Evolutionary conservation across 169 alveolate species (phyloP).

Genomic region (Plasmodium falciparum): DNA sequence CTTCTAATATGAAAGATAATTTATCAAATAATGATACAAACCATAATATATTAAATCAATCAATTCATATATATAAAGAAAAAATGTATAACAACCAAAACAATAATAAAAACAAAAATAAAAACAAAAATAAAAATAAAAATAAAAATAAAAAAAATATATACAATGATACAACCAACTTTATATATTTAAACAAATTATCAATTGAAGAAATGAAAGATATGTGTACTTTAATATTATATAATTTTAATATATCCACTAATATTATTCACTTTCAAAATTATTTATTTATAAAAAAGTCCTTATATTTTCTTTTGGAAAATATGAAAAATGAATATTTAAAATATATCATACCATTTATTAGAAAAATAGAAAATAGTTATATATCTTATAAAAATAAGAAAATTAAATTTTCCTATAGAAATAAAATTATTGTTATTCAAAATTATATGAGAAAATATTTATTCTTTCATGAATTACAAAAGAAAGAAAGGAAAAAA

Average conservation of each 20-base stretch:
- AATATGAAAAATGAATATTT: slow-evolving; percentile 41
- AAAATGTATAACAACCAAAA: background rate
- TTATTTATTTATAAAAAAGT: slow-evolving; percentile 48
- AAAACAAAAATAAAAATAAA: too few species aligned
- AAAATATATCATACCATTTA: slow-evolving; percentile 26
- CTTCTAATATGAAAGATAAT: too few species aligned
- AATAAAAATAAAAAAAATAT: background rate
- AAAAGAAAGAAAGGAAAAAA: slow-evolving; percentile 52
- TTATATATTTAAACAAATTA: slow-evolving; percentile 21
- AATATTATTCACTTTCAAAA: slow-evolving; percentile 30
- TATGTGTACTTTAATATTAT: slow-evolving; percentile 44
- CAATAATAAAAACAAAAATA: background rate
- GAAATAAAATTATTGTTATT: slow-evolving; percentile 41
- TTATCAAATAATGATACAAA: background rate
- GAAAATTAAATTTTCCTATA: slow-evolving; percentile 33
- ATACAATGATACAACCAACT: background rate
- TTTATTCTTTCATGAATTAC: slow-evolving; percentile 9
- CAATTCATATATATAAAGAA: background rate
- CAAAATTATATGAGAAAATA: slow-evolving; percentile 68
- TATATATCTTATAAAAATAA: slow-evolving; percentile 33
- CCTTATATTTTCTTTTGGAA: slow-evolving; percentile 59
- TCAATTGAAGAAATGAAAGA: slow-evolving; percentile 28
- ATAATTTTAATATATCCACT: slow-evolving; percentile 30
- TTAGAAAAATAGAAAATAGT: slow-evolving; percentile 43
- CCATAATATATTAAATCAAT: background rate